Conservation (phyloP, 768 basidiomycete genomes). For the Psilocybe cubensis region DNA sequence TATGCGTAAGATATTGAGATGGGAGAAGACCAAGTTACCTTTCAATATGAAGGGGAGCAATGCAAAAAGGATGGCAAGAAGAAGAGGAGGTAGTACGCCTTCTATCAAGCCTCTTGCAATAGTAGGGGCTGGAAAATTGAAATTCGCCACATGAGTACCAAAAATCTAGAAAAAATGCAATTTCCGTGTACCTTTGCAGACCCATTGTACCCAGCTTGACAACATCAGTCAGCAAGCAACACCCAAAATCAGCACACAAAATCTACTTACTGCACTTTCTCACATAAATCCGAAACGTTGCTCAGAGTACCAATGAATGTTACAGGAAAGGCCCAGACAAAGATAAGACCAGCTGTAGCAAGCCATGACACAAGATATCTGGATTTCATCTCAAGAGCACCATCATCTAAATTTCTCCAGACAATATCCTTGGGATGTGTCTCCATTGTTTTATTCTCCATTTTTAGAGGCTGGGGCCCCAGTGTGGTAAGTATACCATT, state of each 20-base stretch:
- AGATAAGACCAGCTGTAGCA: slow-evolving; percentile 59
- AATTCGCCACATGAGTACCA: not conserved
- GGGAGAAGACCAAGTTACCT: slow-evolving; percentile 34
- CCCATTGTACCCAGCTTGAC: slow-evolving; percentile 61
- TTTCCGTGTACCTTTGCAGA: slow-evolving; percentile 39
- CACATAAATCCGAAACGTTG: slow-evolving; percentile 57
- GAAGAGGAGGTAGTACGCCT: slow-evolving; percentile 67
- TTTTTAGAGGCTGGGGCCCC: slow-evolving; percentile 47
- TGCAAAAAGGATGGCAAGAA: slow-evolving; percentile 65
- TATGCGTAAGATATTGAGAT: not conserved
- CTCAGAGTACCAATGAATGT: slow-evolving; percentile 68
- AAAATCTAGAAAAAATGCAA: not conserved
- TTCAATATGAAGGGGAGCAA: slow-evolving; percentile 61
- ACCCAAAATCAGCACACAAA: not conserved
- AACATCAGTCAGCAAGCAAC: not conserved
- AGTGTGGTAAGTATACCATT: not conserved
- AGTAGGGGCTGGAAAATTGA: slow-evolving; percentile 30
- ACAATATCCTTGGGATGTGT: slow-evolving; percentile 57
- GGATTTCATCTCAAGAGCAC: slow-evolving; percentile 53
- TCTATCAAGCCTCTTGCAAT: slow-evolving; percentile 56
- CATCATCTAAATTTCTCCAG: slow-evolving; percentile 57
- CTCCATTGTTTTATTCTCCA: slow-evolving; percentile 69
- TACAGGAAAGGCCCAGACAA: slow-evolving; percentile 69
- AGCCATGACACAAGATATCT: slow-evolving; percentile 60
- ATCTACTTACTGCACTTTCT: slow-evolving; percentile 42